Evolutionary conservation across 768 basidiomycete genomes (phyloP), one percentile per base, ranked within the genome.

Genomic region (Kwoniella newhampshirensis): DNA sequence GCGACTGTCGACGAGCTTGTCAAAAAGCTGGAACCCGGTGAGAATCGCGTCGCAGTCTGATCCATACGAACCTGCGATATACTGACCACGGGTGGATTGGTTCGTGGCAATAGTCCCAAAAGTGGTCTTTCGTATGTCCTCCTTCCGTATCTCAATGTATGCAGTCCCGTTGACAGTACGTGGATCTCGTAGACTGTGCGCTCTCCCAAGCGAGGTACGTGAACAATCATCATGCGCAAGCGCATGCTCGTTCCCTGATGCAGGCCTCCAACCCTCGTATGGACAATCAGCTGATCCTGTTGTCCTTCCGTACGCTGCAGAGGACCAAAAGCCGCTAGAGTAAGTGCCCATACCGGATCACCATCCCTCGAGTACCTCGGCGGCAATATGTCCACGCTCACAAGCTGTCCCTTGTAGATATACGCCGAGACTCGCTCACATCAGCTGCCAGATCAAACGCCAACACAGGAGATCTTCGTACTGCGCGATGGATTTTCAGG

Each of bases 401-500:
- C n/a, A n/a, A n/a, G n/a, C n/a, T n/a, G n/a, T 20, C 35, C 8
- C 17, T 9, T 9, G 2, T 41, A 73, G 75, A 74, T 74, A 53
- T 76, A 76, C 60, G 67, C 75, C 25, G 75, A 76, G 51, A 61
- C 64, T 6, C 62, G 69, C 0, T 27, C 26, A 6, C 45, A 49
- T 35, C 59, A 44, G 5, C 36, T 43, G 50, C 64, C 67, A 9
- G 47, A 61, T 27, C 39, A 53, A 2, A 47, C 21, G 13, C n/a
- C 43, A 27, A 43, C 51, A 32, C 74, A 76, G 52, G 63, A 76
- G 47, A 60, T 76, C 2, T 67, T 57, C 20, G 75, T 76, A 8
- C 52, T 76, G 3, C 59, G 75, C 43, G 75, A 74, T 56, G 75
- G 75, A 5, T 76, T 76, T 44, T 61, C 71, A n/a, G 75, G 73